phyloP scores from a whole-genome alignment of 2,329 filamentous ascomycete species.

The Allantophomopsis cytisporea region DNA sequence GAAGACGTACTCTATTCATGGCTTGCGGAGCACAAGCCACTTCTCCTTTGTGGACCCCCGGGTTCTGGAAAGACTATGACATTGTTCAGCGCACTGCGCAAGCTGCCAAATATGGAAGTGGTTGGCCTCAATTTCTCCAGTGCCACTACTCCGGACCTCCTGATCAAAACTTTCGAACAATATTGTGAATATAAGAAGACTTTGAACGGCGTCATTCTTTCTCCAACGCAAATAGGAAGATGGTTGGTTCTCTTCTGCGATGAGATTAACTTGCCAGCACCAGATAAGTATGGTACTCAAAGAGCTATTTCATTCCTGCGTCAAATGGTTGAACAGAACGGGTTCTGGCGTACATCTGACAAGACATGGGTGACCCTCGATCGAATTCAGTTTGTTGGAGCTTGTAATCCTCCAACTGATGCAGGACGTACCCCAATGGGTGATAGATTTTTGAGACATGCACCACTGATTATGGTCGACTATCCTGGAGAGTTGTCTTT shows the following conservation, averaged over 20 bases:
- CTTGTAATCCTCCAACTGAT: slow-evolving; percentile 96
- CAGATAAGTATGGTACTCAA: slow-evolving; percentile 95
- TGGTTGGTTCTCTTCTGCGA: slow-evolving; percentile 99
- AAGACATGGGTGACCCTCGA: slow-evolving; percentile 97
- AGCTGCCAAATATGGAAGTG: slow-evolving; percentile 96
- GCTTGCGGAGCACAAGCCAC: slow-evolving; percentile 95
- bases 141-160: slow-evolving; percentile 89
- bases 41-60: slow-evolving; percentile 90
- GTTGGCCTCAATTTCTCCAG: slow-evolving; percentile 99
- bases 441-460: slow-evolving; percentile 85
- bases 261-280: slow-evolving; percentile 96
- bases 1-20: slow-evolving; percentile 99
- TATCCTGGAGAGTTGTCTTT: slow-evolving; percentile 94
- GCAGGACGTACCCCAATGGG: slow-evolving; percentile 92
- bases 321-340: slow-evolving; percentile 96
- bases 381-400: slow-evolving; percentile 96
- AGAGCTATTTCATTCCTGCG: slow-evolving; percentile 94
- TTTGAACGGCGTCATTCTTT: slow-evolving; percentile 86
- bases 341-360: slow-evolving; percentile 96
- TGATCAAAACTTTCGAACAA: slow-evolving; percentile 99
- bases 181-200: slow-evolving; percentile 99
- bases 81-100: slow-evolving; percentile 90
- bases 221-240: slow-evolving; percentile 88
- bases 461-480: slow-evolving; percentile 98
- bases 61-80: slow-evolving; percentile 99